Conservation (phyloP, 2,329 filamentous ascomycete species). For the Sporothrix mexicana region DNA sequence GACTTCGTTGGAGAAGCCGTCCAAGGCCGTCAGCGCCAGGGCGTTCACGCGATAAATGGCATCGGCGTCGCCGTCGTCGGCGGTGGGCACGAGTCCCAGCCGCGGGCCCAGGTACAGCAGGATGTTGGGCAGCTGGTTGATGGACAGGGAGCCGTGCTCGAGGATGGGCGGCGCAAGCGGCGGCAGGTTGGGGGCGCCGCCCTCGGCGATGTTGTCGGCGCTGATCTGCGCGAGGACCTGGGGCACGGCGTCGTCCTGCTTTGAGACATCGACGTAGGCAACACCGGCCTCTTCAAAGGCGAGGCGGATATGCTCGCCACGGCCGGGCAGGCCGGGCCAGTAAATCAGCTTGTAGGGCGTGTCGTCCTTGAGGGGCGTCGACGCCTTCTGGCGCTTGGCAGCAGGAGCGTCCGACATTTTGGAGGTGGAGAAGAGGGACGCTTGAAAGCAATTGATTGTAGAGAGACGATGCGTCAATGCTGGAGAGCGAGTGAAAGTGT, state of each 20-base stretch:
- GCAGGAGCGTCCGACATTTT: slow-evolving; percentile 13
- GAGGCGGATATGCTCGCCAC: slow-evolving; percentile 75
- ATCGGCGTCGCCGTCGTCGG: slow-evolving; percentile 47
- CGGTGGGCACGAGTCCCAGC: slow-evolving; percentile 62
- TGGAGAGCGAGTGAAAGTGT: neutral
- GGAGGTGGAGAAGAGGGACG: neutral
- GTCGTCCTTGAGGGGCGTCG: slow-evolving; percentile 39
- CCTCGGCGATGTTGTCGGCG: slow-evolving; percentile 54
- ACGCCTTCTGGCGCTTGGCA: slow-evolving; percentile 42
- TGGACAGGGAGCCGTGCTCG: slow-evolving; percentile 63
- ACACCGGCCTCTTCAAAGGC: slow-evolving; percentile 71
- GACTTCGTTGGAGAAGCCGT: slow-evolving; percentile 71
- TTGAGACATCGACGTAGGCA: slow-evolving; percentile 66
- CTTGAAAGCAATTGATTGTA: neutral
- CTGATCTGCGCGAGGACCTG: slow-evolving; percentile 57
- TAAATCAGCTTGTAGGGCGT: slow-evolving; percentile 69
- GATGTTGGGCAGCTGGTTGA: slow-evolving; percentile 76
- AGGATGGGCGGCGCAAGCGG: slow-evolving; percentile 71
- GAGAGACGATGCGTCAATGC: slow-evolving; percentile 6
- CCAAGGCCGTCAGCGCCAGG: slow-evolving; percentile 71
- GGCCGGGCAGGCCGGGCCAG: slow-evolving; percentile 73
- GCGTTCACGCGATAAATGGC: slow-evolving; percentile 64
- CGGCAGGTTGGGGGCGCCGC: slow-evolving; percentile 61
- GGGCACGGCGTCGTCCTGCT: slow-evolving; percentile 55
- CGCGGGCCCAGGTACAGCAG: slow-evolving; percentile 70